Percentiles rank a stretch among this genome's conserved stretches.
These are phyloP conservation scores for Fraxinus quadrangulata DNA, from an alignment of 257 asterid species.

Conservation along the genomic window DNA sequence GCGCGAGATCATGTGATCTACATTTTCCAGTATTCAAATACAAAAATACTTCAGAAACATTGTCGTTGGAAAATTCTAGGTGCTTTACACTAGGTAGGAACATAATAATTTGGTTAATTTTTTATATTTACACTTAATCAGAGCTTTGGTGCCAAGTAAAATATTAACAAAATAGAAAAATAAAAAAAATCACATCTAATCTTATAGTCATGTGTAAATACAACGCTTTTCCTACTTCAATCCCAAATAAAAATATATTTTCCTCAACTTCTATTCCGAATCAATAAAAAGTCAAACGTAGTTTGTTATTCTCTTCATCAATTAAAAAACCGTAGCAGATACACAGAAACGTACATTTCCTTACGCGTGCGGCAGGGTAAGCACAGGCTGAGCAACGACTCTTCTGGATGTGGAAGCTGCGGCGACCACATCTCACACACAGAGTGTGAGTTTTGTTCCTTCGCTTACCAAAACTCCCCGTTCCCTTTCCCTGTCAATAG, in stretches of 20 bases:
- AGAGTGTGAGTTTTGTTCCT: slow-evolving; percentile 38
- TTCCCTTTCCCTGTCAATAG: slow-evolving; percentile 26
- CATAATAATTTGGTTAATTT: too few species aligned
- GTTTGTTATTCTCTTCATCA: background rate
- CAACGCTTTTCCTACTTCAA: background rate
- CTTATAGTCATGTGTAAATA: background rate
- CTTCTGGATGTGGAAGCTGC: slow-evolving; percentile 40
- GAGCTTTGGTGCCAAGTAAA: background rate
- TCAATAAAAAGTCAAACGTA: background rate
- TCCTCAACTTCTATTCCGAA: background rate
- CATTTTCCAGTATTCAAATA: too few species aligned
- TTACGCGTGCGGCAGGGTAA: slow-evolving; percentile 30
- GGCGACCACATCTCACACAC: slow-evolving; percentile 36
- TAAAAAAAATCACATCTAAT: background rate
- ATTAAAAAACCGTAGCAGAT: background rate
- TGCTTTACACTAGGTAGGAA: too few species aligned
- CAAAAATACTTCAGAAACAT: too few species aligned
- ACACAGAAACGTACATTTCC: slow-evolving; percentile 21
- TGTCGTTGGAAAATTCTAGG: too few species aligned
- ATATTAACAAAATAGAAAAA: slow-evolving; percentile 17
- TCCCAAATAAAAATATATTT: background rate
- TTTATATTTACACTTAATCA: background rate
- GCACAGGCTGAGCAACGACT: slow-evolving; percentile 32
- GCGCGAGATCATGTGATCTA: too few species aligned
- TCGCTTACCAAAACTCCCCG: slow-evolving; percentile 36